Evolutionary conservation across 1,139 yeast genomes (phyloP).

Genomic region (Magnusiomyces suaveolens): DNA sequence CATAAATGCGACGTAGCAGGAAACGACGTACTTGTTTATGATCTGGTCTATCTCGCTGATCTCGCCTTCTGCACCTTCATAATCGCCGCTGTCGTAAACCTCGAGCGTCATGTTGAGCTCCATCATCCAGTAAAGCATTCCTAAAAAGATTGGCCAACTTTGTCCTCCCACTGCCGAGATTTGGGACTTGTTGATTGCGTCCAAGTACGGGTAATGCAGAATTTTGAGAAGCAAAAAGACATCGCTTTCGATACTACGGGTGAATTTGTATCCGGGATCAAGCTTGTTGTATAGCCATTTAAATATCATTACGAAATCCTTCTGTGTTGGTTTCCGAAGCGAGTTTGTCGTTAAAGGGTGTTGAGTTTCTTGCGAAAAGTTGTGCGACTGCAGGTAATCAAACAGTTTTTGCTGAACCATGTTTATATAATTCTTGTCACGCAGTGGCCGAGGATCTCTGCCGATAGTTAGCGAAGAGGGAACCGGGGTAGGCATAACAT

Average conservation of each 20-base stretch:
- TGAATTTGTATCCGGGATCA: constrained; percentile 71
- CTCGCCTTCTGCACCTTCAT: constrained; percentile 25
- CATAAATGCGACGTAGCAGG: constrained; percentile 59
- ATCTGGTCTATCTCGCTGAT: constrained; percentile 41
- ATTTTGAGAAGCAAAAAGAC: constrained; percentile 57
- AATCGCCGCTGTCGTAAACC: constrained; percentile 34
- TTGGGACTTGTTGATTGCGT: constrained; percentile 70
- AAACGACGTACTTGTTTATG: constrained; percentile 56
- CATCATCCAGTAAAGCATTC: constrained; percentile 73
- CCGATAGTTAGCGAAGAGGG: constrained; percentile 1
- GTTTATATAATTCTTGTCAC: constrained; percentile 65
- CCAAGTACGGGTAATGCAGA: constrained; percentile 71
- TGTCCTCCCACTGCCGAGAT: constrained; percentile 89
- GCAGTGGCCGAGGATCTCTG: constrained; percentile 38
- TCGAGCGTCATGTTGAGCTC: constrained; percentile 45
- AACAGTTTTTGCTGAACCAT: constrained; percentile 40
- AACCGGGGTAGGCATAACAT: neutral
- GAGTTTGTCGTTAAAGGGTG: constrained; percentile 60
- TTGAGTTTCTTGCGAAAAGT: constrained; percentile 65
- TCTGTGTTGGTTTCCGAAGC: constrained; percentile 73
- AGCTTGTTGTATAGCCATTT: constrained; percentile 66
- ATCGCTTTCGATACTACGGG: constrained; percentile 63
- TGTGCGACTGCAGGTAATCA: constrained; percentile 51
- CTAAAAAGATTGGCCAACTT: constrained; percentile 77
- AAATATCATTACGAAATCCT: constrained; percentile 69